A percentile compares a stretch with the other conserved stretches of the same genome.
These are phyloP conservation scores for Dictyostelium discoideum DNA, from an alignment of 78 protist species.

Conservation along the genomic window dicty_2.7 NC_007088.5:3088501-3089000, in stretches of 20 bases:
- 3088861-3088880: neutral
- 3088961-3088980: neutral
- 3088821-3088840: neutral
- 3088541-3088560: too few species aligned
- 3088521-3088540: too few species aligned
- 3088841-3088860: neutral
- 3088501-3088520: too few species aligned
- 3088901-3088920: neutral
- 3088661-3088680: too few species aligned
- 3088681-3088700: too few species aligned
- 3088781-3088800: neutral
- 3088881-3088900: slow-evolving; percentile 8
- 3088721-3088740: neutral
- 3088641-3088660: too few species aligned
- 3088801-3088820: neutral
- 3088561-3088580: too few species aligned
- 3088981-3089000: neutral
- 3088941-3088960: neutral
- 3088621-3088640: too few species aligned
- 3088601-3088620: too few species aligned
- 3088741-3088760: neutral
- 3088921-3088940: slow-evolving; percentile 5
- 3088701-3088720: too few species aligned
- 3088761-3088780: neutral
- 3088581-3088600: too few species aligned